Percentiles rank a stretch among this genome's conserved stretches.
Evolutionary conservation across 805 yeast genomes (phyloP).

Genomic region (Barnettozyma botsteinii): DNA sequence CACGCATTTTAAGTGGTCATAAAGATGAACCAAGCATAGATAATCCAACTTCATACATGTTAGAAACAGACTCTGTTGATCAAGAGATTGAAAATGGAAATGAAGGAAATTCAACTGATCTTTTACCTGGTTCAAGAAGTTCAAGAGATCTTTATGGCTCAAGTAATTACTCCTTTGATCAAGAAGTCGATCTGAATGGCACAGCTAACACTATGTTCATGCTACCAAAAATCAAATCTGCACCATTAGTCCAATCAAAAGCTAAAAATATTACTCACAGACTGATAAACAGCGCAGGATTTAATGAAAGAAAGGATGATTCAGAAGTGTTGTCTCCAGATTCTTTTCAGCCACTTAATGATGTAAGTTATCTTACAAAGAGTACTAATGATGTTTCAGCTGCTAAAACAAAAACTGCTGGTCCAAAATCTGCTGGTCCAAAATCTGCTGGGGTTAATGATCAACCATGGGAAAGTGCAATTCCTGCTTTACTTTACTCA

Average conservation of each 20-base stretch:
- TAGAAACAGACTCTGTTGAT: slow-evolving; percentile 5
- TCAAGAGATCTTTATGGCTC: not conserved
- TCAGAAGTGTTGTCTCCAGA: not conserved
- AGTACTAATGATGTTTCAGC: too few species aligned
- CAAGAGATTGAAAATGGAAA: not conserved
- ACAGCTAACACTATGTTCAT: not conserved
- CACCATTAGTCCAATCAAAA: slow-evolving; percentile 1
- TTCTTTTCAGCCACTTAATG: too few species aligned
- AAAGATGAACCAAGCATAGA: slow-evolving; percentile 1
- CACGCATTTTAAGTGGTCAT: too few species aligned
- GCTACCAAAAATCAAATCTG: not conserved
- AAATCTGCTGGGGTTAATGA: not conserved
- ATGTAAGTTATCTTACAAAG: too few species aligned
- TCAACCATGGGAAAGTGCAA: slow-evolving; percentile 3
- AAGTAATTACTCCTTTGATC: slow-evolving; percentile 1
- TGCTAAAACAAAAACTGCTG: not conserved
- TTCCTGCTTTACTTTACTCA: slow-evolving; percentile 3
- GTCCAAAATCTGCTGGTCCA: not conserved
- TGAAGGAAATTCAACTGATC: not conserved
- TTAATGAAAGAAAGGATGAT: not conserved
- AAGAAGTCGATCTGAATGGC: not conserved
- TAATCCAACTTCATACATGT: slow-evolving; percentile 9
- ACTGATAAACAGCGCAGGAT: not conserved
- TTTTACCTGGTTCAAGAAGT: slow-evolving; percentile 1
- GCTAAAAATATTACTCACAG: not conserved